phyloP scores from a whole-genome alignment of 2,329 filamentous ascomycete genomes.

The Lecanicillium sp. region DNA sequence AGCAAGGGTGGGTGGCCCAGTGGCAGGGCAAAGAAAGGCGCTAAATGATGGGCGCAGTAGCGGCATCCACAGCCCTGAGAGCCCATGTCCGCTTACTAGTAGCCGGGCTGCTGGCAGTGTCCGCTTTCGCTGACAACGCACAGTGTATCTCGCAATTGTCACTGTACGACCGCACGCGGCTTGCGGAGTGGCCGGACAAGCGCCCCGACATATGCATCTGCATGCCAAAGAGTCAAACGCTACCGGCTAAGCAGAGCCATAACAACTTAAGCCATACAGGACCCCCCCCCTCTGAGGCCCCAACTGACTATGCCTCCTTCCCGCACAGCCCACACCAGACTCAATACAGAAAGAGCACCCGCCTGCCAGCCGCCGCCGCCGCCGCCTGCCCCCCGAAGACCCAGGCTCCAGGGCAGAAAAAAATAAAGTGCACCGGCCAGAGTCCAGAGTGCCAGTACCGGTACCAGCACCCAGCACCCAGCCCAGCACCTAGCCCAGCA shows the following conservation, averaged over 20 bases:
- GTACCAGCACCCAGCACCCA: too few species aligned
- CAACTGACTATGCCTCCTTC: slow-evolving; percentile 22
- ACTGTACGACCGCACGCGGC: too few species aligned
- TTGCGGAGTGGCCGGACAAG: slow-evolving; percentile 16
- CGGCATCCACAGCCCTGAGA: background rate
- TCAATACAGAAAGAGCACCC: slow-evolving; percentile 29
- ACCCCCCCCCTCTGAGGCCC: slow-evolving; percentile 18
- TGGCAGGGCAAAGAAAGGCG: background rate
- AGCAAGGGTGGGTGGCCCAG: background rate
- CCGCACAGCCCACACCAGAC: slow-evolving; percentile 28
- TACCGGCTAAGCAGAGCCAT: slow-evolving; percentile 16
- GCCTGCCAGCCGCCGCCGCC: slow-evolving; percentile 1
- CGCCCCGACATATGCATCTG: slow-evolving; percentile 26
- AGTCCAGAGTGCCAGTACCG: too few species aligned
- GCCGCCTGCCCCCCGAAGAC: background rate
- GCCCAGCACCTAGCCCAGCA: too few species aligned
- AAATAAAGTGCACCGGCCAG: slow-evolving; percentile 34
- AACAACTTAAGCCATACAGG: slow-evolving; percentile 21
- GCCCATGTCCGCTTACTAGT: background rate
- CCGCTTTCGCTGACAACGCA: background rate
- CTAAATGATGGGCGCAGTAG: slow-evolving; percentile 6
- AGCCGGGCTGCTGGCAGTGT: background rate
- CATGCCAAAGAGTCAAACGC: slow-evolving; percentile 18
- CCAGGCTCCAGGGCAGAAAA: background rate
- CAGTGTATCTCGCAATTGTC: background rate